These are phyloP conservation scores for Heritiera littoralis DNA, from an alignment of 345 rosid species.

Conservation along the genomic window DNA sequence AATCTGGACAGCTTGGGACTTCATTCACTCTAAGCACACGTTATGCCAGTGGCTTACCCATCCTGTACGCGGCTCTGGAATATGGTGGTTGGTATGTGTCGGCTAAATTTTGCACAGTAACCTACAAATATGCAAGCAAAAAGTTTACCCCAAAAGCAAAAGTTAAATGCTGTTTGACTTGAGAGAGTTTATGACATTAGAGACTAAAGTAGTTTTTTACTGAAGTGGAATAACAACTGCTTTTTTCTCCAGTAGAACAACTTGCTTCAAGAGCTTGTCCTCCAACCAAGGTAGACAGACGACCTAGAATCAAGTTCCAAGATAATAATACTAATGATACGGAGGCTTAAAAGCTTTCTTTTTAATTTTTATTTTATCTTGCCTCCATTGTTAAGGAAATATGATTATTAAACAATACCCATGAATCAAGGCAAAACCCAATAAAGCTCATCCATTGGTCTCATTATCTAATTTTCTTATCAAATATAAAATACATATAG, in stretches of 20 bases:
- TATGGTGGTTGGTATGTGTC: slow-evolving; percentile 87
- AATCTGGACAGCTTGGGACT: slow-evolving; percentile 70
- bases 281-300: neutral
- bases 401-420: neutral
- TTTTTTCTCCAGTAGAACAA: neutral
- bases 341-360: neutral
- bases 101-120: slow-evolving; percentile 68
- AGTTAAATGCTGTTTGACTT: slow-evolving; percentile 1
- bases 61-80: slow-evolving; percentile 64
- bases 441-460: too few relatives aligned
- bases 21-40: slow-evolving; percentile 92
- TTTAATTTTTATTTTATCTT: neutral
- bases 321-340: neutral
- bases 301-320: neutral
- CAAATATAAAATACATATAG: neutral
- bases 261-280: slow-evolving; percentile 10
- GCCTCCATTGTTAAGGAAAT: neutral
- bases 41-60: slow-evolving; percentile 67
- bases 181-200: neutral
- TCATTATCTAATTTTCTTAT: too few relatives aligned
- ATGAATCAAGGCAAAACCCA: neutral
- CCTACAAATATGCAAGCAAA: slow-evolving; percentile 38
- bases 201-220: slow-evolving; percentile 4
- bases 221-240: neutral
- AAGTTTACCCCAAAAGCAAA: neutral